Evolutionary conservation across 1,284 basidiomycete genomes (phyloP).

Genomic region (Cryptococcus sp.): DNA sequence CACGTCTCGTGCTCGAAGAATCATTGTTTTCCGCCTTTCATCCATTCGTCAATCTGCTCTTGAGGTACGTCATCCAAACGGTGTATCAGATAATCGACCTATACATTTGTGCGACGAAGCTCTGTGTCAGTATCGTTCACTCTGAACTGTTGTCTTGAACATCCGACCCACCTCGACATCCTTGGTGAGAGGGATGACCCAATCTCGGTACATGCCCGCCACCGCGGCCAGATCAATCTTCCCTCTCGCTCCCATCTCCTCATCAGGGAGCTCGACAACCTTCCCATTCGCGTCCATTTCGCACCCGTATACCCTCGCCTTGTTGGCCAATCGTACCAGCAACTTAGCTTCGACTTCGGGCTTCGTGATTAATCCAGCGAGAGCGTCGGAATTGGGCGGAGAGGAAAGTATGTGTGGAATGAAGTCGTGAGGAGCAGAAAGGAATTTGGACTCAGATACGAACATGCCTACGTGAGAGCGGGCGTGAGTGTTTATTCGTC

Average conservation of each 20-base stretch:
- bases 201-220: slow-evolving; percentile 87
- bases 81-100: slow-evolving; percentile 90
- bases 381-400: slow-evolving; percentile 67
- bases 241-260: slow-evolving; percentile 43
- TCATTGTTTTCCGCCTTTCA: slow-evolving; percentile 27
- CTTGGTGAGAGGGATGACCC: slow-evolving; percentile 96
- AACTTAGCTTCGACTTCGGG: slow-evolving; percentile 90
- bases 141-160: background rate
- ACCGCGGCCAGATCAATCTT: slow-evolving; percentile 95
- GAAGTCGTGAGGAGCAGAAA: slow-evolving; percentile 78
- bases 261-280: slow-evolving; percentile 41
- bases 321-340: slow-evolving; percentile 83
- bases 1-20: background rate
- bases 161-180: slow-evolving; percentile 87
- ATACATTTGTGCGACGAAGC: slow-evolving; percentile 5
- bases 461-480: slow-evolving; percentile 76
- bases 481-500: background rate
- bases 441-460: slow-evolving; percentile 96
- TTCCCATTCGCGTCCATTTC: slow-evolving; percentile 78
- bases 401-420: slow-evolving; percentile 79
- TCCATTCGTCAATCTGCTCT: slow-evolving; percentile 73
- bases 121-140: background rate
- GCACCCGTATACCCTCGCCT: slow-evolving; percentile 89
- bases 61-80: slow-evolving; percentile 78
- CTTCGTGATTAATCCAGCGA: slow-evolving; percentile 90